Percentiles rank a stretch among this genome's conserved stretches.
These are phyloP conservation scores for Lathyrus sativus DNA, from an alignment of 306 rosid species.

Conservation along the genomic window DNA sequence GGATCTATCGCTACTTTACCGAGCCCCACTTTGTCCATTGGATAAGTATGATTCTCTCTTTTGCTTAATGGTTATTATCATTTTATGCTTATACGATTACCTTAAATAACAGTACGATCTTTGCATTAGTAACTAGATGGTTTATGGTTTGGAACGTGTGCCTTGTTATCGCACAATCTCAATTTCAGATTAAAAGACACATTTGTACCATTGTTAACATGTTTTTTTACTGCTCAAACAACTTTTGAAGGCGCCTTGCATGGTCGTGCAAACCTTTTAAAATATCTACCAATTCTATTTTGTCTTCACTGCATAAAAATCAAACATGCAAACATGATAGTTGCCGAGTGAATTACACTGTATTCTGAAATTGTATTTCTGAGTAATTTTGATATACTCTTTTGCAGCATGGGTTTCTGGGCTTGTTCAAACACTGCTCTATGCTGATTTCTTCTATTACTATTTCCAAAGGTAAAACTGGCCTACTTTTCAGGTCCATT, in stretches of 20 bases:
- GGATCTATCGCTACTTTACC: constrained; percentile 91
- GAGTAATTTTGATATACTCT: no score
- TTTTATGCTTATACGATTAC: constrained; percentile 7
- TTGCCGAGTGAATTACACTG: no score
- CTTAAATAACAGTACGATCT: constrained; percentile 1
- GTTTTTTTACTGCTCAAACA: constrained; percentile 15
- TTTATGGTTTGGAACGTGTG: constrained; percentile 2
- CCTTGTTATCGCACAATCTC: constrained; percentile 12
- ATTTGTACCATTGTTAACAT: constrained; percentile 4
- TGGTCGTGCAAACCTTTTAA: constrained; percentile 25
- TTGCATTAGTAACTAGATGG: neutral
- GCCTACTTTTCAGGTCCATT: constrained; percentile 10
- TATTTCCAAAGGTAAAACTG: constrained; percentile 76
- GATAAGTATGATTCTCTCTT: constrained; percentile 66
- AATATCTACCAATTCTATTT: constrained; percentile 11
- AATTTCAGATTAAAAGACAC: constrained; percentile 12
- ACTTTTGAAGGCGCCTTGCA: neutral
- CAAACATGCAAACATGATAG: no score
- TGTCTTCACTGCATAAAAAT: neutral
- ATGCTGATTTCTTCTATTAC: constrained; percentile 91
- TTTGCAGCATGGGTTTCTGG: constrained; percentile 88
- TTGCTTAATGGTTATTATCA: constrained; percentile 15
- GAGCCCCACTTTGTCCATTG: constrained; percentile 75
- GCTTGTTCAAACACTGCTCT: constrained; percentile 75
- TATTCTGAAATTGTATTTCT: no score